Evolutionary conservation across 1,139 yeast species (phyloP).

Genomic region (Taphrina populina): DNA sequence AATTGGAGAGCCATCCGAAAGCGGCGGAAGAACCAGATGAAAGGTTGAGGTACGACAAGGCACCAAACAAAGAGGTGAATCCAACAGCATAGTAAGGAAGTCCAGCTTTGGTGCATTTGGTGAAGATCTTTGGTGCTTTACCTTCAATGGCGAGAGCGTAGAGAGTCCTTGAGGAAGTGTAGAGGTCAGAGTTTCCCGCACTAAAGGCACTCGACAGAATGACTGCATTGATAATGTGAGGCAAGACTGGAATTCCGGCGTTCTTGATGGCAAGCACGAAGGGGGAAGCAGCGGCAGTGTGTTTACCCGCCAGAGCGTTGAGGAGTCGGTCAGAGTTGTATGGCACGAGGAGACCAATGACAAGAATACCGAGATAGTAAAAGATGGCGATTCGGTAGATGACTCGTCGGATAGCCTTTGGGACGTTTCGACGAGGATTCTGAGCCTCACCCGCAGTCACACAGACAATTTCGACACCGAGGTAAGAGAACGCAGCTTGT

Average conservation of each 20-base stretch:
- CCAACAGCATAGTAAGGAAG: conserved; percentile 55
- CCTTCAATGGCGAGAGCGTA: conserved; percentile 72
- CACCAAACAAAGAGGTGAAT: conserved; percentile 48
- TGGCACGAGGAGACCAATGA: conserved; percentile 66
- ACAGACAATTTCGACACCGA: conserved; percentile 79
- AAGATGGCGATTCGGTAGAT: conserved; percentile 70
- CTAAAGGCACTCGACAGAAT: conserved; percentile 72
- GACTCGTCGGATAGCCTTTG: conserved; percentile 72
- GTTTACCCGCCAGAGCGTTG: conserved; percentile 55
- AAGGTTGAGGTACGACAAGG: conserved; percentile 64
- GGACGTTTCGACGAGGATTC: conserved; percentile 74
- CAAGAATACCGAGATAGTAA: conserved; percentile 67
- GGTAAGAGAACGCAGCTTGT: conserved; percentile 69
- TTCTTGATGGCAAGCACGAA: conserved; percentile 78
- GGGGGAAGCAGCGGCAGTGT: conserved; percentile 47
- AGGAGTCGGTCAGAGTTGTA: conserved; percentile 26
- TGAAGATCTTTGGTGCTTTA: conserved; percentile 62
- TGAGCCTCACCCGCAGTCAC: conserved; percentile 85
- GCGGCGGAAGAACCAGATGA: conserved; percentile 65
- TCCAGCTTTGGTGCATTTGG: conserved; percentile 62
- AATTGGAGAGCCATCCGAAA: conserved; percentile 79
- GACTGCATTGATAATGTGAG: conserved; percentile 59
- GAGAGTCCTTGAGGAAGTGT: conserved; percentile 74
- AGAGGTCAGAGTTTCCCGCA: conserved; percentile 73
- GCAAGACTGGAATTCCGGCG: conserved; percentile 62